These are phyloP conservation scores for Malassezia restricta DNA, from an alignment of 1,284 basidiomycete species.

Conservation along the genomic window DNA sequence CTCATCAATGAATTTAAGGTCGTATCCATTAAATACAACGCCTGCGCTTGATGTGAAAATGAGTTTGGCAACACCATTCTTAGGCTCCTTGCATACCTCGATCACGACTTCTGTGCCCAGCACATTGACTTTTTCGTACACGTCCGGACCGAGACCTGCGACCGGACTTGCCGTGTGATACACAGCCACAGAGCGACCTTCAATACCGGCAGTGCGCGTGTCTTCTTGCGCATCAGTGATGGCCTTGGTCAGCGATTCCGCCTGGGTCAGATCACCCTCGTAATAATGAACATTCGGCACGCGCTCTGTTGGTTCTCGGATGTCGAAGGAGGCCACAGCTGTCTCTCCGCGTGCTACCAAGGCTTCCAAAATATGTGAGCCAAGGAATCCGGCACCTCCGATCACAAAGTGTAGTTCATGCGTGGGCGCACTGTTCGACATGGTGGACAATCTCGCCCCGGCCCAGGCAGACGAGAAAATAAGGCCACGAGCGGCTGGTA, in stretches of 20 bases:
- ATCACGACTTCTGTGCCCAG: conserved; percentile 78
- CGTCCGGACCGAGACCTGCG: conserved; percentile 56
- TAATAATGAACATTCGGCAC: conserved; percentile 34
- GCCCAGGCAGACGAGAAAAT: not conserved
- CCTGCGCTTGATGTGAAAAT: conserved; percentile 92
- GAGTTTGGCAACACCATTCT: conserved; percentile 61
- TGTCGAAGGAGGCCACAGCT: conserved; percentile 36
- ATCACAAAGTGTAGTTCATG: conserved; percentile 43
- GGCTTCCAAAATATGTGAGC: conserved; percentile 36
- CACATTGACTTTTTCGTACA: conserved; percentile 90
- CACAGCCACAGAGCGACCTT: conserved; percentile 46
- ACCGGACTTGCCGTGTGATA: conserved; percentile 89
- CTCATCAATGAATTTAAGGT: conserved; percentile 80
- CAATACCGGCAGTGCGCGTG: not conserved
- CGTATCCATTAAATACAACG: conserved; percentile 73
- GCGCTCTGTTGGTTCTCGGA: conserved; percentile 21
- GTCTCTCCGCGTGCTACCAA: conserved; percentile 39
- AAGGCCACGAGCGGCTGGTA: not conserved
- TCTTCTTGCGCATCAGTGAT: conserved; percentile 9
- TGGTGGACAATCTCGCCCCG: conserved; percentile 7
- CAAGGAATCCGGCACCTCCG: conserved; percentile 43
- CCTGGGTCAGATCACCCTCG: conserved; percentile 38
- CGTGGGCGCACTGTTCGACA: conserved; percentile 34
- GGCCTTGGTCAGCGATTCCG: conserved; percentile 18
- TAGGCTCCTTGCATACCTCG: conserved; percentile 55